These are phyloP conservation scores for Pyronema omphalodes DNA, from an alignment of 495 filamentous ascomycete species.

Conservation along the genomic window DNA sequence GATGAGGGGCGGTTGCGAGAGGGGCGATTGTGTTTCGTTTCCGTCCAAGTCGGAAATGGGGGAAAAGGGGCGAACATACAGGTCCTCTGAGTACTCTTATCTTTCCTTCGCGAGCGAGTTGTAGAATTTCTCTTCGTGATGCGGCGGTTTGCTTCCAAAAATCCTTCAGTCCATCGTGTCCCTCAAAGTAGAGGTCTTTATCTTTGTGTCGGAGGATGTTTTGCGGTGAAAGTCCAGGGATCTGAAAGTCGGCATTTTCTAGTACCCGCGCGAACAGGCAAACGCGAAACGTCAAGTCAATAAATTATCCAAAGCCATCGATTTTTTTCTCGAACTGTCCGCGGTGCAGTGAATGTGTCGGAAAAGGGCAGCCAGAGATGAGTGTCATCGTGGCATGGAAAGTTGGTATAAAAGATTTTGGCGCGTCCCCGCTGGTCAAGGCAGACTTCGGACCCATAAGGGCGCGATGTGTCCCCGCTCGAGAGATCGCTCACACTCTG, in stretches of 20 bases:
- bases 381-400: neutral
- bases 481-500: no score
- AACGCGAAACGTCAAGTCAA: neutral
- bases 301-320: neutral
- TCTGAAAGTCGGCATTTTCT: conserved; percentile 4
- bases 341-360: neutral
- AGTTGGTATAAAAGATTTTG: neutral
- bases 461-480: no score
- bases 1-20: no score
- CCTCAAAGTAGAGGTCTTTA: conserved; percentile 7
- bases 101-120: conserved; percentile 2
- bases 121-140: conserved; percentile 2
- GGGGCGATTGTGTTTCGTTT: no score
- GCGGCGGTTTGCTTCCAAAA: conserved; percentile 8
- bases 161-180: conserved; percentile 5
- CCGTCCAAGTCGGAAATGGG: no score
- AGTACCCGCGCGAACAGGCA: no score
- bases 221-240: conserved; percentile 1
- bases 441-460: no score
- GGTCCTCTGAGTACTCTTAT: conserved; percentile 6
- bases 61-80: neutral
- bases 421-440: neutral
- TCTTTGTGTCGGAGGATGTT: conserved; percentile 8
- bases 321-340: neutral
- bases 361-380: neutral